Percentiles rank a stretch among this genome's conserved stretches.
Conservation (phyloP, 2,329 filamentous ascomycete species). For the Microascus cirrosus region DNA sequence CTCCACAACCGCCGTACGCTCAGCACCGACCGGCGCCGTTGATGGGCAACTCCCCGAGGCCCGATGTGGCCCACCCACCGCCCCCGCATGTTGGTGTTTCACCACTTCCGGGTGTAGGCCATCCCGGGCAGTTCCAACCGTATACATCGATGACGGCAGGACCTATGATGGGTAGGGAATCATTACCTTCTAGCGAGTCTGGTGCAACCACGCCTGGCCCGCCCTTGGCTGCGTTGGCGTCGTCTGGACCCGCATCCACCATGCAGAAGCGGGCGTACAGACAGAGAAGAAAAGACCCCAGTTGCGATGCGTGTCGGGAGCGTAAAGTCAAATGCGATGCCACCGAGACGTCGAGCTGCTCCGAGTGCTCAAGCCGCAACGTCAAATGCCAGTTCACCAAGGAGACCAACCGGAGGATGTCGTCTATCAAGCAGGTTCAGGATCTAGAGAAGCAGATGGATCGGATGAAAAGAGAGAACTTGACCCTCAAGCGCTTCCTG, state of each 20-base stretch:
- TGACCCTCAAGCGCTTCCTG: conserved; percentile 56
- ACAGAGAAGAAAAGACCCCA: conserved; percentile 90
- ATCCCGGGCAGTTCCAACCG: conserved; percentile 28
- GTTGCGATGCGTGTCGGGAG: conserved; percentile 92
- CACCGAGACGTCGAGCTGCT: conserved; percentile 91
- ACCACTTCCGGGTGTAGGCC: conserved; percentile 18
- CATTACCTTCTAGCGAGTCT: conserved; percentile 47
- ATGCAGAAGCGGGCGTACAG: conserved; percentile 87
- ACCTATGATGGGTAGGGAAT: conserved; percentile 45
- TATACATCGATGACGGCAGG: conserved; percentile 39
- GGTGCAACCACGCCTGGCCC: conserved; percentile 41
- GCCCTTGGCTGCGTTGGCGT: conserved; percentile 22
- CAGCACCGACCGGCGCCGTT: not conserved
- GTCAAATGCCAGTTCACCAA: conserved; percentile 99
- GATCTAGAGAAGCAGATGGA: conserved; percentile 89
- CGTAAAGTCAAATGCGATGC: conserved; percentile 84
- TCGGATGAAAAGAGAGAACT: conserved; percentile 69
- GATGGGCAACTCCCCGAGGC: not conserved
- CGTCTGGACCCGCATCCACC: conserved; percentile 17
- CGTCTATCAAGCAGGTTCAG: conserved; percentile 97
- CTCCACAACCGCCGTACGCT: not conserved
- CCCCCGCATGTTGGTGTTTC: conserved; percentile 28
- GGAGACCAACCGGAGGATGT: conserved; percentile 97
- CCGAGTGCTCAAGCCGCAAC: conserved; percentile 90
- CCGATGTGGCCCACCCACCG: conserved; percentile 12